Evolutionary conservation across 345 rosid species (phyloP), one percentile per base, ranked within the genome.

Genomic region (Brassica rapa): DNA sequence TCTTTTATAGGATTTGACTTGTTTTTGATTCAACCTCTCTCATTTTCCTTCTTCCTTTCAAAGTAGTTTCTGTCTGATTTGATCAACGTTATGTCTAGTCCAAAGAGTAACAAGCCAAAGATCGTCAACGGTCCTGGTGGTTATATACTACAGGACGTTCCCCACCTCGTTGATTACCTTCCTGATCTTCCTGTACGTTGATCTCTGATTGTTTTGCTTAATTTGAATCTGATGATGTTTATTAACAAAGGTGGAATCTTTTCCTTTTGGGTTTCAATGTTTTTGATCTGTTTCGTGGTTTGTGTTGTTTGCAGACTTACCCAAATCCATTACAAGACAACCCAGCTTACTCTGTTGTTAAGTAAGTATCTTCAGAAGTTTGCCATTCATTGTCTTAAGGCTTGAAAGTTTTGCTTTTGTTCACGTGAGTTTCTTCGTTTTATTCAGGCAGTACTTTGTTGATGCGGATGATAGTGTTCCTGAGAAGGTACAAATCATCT

Each of bases 101-200:
- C 79, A 14, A 66, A 4, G 19, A 81, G 70, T 66, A 81, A 4
- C 79, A 62, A 72, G 56, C 84, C 82, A 7, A 93, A 93, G 86
- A 78, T 87, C 80, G 77, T 88, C 8, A 80, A 70, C 65, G 97
- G 98, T 55, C 81, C 88, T 62, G 84, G 71, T 53, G 98, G 97
- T 77, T 94, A 92, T 69, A 74, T 94, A 71, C 91, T 94, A 11
- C 86, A 94, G 78, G 98, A 94, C 68, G 98, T 94, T 83, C 98
- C 98, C 74, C 98, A 92, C 76, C 86, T 94, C 55, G 35, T 83
- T 23, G 98, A 94, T 82, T 92, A 91, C 80, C 78, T 94, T 30
- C 83, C 89, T 9, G 78, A 88, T 83, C 95, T 89, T 82, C 87
- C 97, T n/a, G 98, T 94, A 87, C 49, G 85, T 71, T 21, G 24